phyloP scores from a whole-genome alignment of 1,139 yeast genomes.

The Lodderomyces orthopsilosis region DNA sequence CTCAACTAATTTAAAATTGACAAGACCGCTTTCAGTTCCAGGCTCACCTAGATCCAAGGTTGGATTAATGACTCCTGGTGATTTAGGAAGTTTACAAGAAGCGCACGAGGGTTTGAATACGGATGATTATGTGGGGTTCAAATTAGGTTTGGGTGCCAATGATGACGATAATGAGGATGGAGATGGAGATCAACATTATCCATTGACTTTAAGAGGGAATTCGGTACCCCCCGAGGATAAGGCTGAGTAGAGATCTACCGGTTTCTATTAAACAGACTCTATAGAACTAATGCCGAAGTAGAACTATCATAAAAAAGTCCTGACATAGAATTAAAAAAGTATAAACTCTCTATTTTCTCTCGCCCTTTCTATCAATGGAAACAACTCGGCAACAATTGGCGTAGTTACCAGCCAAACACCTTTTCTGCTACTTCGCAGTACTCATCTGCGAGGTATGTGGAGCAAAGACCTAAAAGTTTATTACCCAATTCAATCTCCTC shows the following conservation, averaged over 20 bases:
- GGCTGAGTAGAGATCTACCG: not conserved
- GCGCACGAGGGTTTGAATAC: constrained; percentile 69
- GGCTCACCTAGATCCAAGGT: constrained; percentile 75
- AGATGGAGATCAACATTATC: constrained; percentile 28
- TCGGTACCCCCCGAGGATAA: constrained; percentile 35
- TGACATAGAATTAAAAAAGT: constrained; percentile 5
- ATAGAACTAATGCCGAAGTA: too few species aligned
- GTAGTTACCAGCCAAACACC: constrained; percentile 4
- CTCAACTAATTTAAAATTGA: constrained; percentile 60
- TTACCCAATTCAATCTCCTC: constrained; percentile 1
- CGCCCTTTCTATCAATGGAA: too few species aligned
- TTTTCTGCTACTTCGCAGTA: constrained; percentile 9
- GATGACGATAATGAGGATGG: constrained; percentile 38
- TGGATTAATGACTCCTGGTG: constrained; percentile 94
- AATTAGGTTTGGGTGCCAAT: constrained; percentile 55
- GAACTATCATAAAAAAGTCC: too few species aligned
- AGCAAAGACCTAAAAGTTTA: constrained; percentile 1
- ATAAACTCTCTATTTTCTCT: too few species aligned
- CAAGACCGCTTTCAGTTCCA: constrained; percentile 92
- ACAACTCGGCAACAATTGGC: too few species aligned
- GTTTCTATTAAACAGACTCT: too few species aligned
- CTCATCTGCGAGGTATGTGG: not conserved
- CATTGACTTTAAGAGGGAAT: constrained; percentile 46
- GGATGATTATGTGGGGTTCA: constrained; percentile 80
- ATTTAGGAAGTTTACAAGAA: constrained; percentile 93